Percentiles rank a stretch among this genome's conserved stretches.
These are phyloP conservation scores for Panus rudis DNA, from an alignment of 768 basidiomycete genomes.

Conservation along the genomic window DNA sequence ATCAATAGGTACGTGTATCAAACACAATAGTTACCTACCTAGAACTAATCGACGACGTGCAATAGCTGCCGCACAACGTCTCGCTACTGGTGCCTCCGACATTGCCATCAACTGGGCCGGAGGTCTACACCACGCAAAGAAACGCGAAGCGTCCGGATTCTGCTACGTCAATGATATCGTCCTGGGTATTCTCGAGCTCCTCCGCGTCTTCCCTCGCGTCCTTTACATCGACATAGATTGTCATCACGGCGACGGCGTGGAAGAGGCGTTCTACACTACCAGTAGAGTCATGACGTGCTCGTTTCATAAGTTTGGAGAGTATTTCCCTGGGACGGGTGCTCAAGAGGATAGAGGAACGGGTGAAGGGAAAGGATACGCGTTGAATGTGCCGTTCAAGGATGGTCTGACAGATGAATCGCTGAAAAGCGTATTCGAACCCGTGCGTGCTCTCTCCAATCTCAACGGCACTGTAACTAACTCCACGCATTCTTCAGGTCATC, in stretches of 20 bases:
- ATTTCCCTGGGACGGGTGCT: conserved; percentile 85
- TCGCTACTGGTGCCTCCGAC: conserved; percentile 73
- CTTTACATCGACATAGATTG: conserved; percentile 98
- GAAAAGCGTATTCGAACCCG: conserved; percentile 85
- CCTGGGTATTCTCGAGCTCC: conserved; percentile 85
- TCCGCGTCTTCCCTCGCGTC: conserved; percentile 80
- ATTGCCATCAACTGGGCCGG: conserved; percentile 97
- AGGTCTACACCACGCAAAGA: conserved; percentile 99
- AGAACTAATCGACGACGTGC: not conserved
- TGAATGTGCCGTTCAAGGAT: conserved; percentile 92
- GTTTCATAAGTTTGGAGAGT: conserved; percentile 97
- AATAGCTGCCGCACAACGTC: conserved; percentile 70
- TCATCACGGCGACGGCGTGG: conserved; percentile 97
- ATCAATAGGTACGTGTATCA: conserved; percentile 63
- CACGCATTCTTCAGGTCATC: conserved; percentile 51
- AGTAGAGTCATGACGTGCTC: conserved; percentile 96
- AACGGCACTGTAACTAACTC: not conserved
- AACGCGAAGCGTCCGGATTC: conserved; percentile 95
- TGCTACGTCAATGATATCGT: conserved; percentile 99
- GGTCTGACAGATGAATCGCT: conserved; percentile 90
- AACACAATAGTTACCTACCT: not conserved
- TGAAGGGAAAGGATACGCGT: conserved; percentile 78
- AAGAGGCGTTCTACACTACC: conserved; percentile 97
- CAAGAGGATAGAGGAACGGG: conserved; percentile 81
- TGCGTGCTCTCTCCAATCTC: conserved; percentile 33